phyloP scores from a whole-genome alignment of 768 basidiomycete species.

The Dictyophora rubrovolvata region DNA sequence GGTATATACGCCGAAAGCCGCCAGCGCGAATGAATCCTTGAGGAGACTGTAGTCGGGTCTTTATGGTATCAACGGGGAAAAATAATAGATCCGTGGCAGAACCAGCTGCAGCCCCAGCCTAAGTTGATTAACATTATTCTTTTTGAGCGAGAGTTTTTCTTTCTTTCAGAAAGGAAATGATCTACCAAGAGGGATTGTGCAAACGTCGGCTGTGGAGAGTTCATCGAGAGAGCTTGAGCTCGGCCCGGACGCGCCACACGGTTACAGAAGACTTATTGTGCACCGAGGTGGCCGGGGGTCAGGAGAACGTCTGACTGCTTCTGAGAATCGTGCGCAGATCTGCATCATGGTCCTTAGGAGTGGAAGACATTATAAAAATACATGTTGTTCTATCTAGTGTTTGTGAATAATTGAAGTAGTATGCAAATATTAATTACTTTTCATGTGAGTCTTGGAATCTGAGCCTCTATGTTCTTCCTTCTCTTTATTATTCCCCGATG shows the following conservation, averaged over 20 bases:
- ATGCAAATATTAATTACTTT: no score
- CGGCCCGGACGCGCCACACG: no score
- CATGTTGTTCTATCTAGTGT: no score
- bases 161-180: conserved; percentile 6
- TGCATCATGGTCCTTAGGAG: no score
- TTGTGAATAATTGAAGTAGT: no score
- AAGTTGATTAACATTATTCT: conserved; percentile 2
- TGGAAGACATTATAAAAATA: no score
- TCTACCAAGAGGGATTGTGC: conserved; percentile 38
- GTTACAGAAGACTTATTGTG: no score
- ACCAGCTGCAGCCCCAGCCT: conserved; percentile 89
- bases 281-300: no score
- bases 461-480: neutral
- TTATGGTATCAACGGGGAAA: conserved; percentile 94
- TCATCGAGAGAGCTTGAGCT: no score
- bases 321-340: no score
- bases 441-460: no score
- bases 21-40: conserved; percentile 81
- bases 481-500: conserved; percentile 8
- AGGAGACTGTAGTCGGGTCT: conserved; percentile 85
- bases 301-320: no score
- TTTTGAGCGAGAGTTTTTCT: neutral
- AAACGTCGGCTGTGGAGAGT: conserved; percentile 25
- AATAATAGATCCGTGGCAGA: conserved; percentile 91
- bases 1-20: conserved; percentile 85